Conservation (phyloP, 495 filamentous ascomycete genomes). For the Neurospora sp. region DNA sequence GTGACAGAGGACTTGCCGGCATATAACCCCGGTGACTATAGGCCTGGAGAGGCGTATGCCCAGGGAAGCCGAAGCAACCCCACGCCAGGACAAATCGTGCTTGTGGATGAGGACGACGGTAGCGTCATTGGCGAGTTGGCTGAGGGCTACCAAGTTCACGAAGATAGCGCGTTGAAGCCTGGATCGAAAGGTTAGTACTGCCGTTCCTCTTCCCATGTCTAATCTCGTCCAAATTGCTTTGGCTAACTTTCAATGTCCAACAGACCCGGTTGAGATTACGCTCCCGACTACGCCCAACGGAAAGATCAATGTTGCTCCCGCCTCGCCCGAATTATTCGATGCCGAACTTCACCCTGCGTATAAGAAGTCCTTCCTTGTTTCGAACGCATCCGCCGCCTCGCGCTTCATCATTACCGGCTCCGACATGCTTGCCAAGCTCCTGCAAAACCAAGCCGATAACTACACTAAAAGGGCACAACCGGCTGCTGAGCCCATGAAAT, state of each 20-base stretch:
- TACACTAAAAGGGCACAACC: slow-evolving; percentile 76
- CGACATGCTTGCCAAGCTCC: slow-evolving; percentile 60
- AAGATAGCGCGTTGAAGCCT: slow-evolving; percentile 57
- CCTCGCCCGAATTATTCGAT: slow-evolving; percentile 67
- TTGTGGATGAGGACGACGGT: slow-evolving; percentile 91
- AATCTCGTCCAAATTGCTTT: neutral
- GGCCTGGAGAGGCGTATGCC: slow-evolving; percentile 68
- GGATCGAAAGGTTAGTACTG: slow-evolving; percentile 71
- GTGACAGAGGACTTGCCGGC: slow-evolving; percentile 36
- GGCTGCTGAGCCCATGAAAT: slow-evolving; percentile 66
- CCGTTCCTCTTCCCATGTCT: neutral
- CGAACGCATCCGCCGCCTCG: slow-evolving; percentile 81
- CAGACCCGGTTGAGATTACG: slow-evolving; percentile 85
- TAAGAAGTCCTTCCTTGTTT: slow-evolving; percentile 73
- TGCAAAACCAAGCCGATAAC: slow-evolving; percentile 64
- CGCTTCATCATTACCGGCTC: slow-evolving; percentile 86
- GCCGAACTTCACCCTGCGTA: slow-evolving; percentile 84
- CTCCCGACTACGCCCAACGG: slow-evolving; percentile 65
- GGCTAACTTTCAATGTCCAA: slow-evolving; percentile 3
- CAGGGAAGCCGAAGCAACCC: slow-evolving; percentile 39
- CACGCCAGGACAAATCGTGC: slow-evolving; percentile 66
- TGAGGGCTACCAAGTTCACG: slow-evolving; percentile 71
- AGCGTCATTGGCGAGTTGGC: slow-evolving; percentile 86
- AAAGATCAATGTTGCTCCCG: slow-evolving; percentile 62
- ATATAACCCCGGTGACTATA: slow-evolving; percentile 75